Evolutionary conservation across 495 filamentous ascomycete species (phyloP), one percentile per base, ranked within the genome.

Genomic region (Penicillium waksmanii): DNA sequence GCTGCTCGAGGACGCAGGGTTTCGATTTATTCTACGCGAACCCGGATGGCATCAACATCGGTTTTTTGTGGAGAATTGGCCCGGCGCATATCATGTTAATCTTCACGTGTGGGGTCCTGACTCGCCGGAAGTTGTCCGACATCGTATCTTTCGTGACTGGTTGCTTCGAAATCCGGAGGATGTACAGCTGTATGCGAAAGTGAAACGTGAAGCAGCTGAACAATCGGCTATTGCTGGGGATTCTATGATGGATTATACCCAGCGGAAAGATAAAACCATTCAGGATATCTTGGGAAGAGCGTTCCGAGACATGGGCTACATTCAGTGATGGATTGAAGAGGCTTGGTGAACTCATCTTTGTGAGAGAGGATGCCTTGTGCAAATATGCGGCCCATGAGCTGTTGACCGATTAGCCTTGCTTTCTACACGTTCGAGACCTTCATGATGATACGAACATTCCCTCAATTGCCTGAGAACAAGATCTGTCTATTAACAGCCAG

Each of bases 131-230:
- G 51, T 70, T 33, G 73, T 62, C 23, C 58, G 76, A 21, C 80
- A 82, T 62, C 60, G 68, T 47, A 74, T 82, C 21, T 79, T 82
- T 61, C 69, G 77, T 8, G 79, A 82, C 42, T 81, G 80, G 80
- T 60, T 82, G 17, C 31, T 52, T 9, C 69, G 72, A 42, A 57
- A 64, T 40, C 66, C 66, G 19, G 73, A 64, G 11, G 80, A 82
- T 62, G 53, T 59, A 58, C 57, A 73, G 36, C 48, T 67, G 21
- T 82, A 82, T 63, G 75, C 66, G 17, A 57, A 27, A 17, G 65
- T 65, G 10, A 82, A 82, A 65, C 55, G 69, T 17, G 69, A 76
- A 61, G 67, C 68, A 54, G 73, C 77, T 34, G 64, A 27, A 21
- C 60, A 46, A n/a, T 38, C 36, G 58, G 64, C 55, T 65, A 53